Conservation (phyloP, 2,329 filamentous ascomycete genomes). For the Fusarium duplospermum region DNA sequence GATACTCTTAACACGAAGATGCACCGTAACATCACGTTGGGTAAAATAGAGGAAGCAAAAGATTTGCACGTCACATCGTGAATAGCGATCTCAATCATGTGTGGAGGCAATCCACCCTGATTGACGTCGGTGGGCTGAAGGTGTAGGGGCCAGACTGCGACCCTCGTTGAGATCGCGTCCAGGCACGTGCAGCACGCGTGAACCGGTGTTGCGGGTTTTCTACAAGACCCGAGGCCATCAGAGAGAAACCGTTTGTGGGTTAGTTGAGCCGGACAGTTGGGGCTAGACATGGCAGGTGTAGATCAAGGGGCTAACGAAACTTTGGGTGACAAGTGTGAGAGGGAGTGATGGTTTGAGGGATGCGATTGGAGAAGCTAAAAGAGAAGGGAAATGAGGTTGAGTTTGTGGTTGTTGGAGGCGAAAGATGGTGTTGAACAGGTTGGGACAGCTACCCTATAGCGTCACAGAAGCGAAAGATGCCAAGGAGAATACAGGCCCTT, state of each 20-base stretch:
- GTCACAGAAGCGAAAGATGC: background rate
- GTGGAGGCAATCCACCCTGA: background rate
- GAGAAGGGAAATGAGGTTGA: background rate
- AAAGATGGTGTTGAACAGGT: background rate
- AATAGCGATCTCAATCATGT: conserved; percentile 27
- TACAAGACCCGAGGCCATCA: background rate
- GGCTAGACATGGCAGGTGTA: conserved; percentile 15
- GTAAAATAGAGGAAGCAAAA: background rate
- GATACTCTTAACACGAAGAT: background rate
- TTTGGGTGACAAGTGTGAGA: conserved; percentile 3
- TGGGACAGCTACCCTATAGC: background rate
- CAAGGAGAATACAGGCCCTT: background rate
- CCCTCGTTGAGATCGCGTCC: background rate
- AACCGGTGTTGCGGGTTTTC: background rate
- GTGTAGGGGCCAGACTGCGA: background rate
- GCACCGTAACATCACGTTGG: too few species aligned
- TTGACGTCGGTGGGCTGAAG: background rate
- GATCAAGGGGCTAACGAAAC: conserved; percentile 22
- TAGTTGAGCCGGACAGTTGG: conserved; percentile 8
- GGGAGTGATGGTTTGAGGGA: background rate
- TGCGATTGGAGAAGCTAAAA: conserved; percentile 14
- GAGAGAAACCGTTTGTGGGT: background rate
- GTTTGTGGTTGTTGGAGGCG: background rate
- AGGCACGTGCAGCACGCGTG: background rate
- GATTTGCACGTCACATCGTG: conserved; percentile 5